Percentiles rank a stretch among this genome's conserved stretches.
Conservation (phyloP, 2,329 filamentous ascomycete genomes). For the Epichloe sp. region DNA sequence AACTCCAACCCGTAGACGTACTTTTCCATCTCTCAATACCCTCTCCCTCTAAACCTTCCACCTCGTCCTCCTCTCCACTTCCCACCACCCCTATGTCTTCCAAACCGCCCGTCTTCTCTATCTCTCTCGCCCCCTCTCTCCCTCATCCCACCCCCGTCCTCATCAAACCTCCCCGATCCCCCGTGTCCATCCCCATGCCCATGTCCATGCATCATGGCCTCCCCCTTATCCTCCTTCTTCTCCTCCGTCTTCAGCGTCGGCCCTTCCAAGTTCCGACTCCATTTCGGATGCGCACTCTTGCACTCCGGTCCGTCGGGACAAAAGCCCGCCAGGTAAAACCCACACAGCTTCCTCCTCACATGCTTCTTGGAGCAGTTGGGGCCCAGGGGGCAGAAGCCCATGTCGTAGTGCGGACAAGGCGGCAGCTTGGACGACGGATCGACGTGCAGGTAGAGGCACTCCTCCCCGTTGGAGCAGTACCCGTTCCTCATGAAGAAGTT, state of each 20-base stretch:
- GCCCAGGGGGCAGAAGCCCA: slow-evolving; percentile 90
- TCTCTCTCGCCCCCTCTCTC: slow-evolving; percentile 24
- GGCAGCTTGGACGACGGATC: slow-evolving; percentile 68
- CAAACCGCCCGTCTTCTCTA: slow-evolving; percentile 20
- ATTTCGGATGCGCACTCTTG: slow-evolving; percentile 71
- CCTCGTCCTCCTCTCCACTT: slow-evolving; percentile 24
- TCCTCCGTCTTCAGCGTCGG: slow-evolving; percentile 57
- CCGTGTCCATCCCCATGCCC: slow-evolving; percentile 16
- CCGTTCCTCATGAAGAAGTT: slow-evolving; percentile 90
- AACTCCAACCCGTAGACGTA: not conserved
- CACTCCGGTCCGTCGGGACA: slow-evolving; percentile 73
- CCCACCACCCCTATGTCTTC: slow-evolving; percentile 21
- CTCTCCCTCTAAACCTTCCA: slow-evolving; percentile 19
- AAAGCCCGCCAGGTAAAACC: slow-evolving; percentile 84
- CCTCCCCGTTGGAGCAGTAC: slow-evolving; percentile 92
- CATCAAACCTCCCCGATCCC: slow-evolving; percentile 15
- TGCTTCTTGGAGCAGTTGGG: slow-evolving; percentile 82
- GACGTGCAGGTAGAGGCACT: slow-evolving; percentile 87
- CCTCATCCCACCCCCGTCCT: slow-evolving; percentile 12
- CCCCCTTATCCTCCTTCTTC: slow-evolving; percentile 36
- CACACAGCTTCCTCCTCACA: slow-evolving; percentile 66
- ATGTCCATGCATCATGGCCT: slow-evolving; percentile 21
- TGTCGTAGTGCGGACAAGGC: slow-evolving; percentile 82
- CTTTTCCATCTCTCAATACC: not conserved
- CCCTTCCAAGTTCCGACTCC: slow-evolving; percentile 64